Evolutionary conservation across 2,329 filamentous ascomycete genomes (phyloP).

Genomic region (Cladobotryum mycophilum): DNA sequence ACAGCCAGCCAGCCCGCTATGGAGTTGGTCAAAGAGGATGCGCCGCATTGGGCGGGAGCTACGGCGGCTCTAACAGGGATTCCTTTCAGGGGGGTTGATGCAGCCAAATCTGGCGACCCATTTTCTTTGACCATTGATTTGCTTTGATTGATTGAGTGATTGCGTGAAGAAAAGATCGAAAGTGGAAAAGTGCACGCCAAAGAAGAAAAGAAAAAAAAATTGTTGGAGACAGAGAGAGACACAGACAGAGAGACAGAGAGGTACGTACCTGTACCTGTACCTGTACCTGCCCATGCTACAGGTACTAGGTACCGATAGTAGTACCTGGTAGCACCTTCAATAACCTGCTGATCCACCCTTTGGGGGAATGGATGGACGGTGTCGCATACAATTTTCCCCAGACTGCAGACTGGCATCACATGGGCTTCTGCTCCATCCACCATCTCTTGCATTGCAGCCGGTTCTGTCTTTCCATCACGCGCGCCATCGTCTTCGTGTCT

Average conservation of each 20-base stretch:
- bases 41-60: neutral
- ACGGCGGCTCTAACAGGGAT: neutral
- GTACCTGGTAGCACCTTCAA: conserved; percentile 10
- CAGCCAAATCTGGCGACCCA: no score
- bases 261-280: conserved; percentile 1
- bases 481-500: conserved; percentile 12
- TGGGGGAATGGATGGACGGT: conserved; percentile 5
- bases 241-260: neutral
- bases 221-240: neutral
- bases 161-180: neutral
- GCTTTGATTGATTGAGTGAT: no score
- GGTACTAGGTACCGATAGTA: no score
- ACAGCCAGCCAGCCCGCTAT: no score
- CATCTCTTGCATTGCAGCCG: conserved; percentile 11
- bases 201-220: neutral
- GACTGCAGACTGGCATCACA: conserved; percentile 24
- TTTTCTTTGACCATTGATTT: no score
- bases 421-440: conserved; percentile 24
- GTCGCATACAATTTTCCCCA: conserved; percentile 22
- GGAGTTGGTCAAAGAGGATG: no score
- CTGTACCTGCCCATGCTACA: no score
- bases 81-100: no score
- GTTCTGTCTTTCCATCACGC: conserved; percentile 8
- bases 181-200: neutral
- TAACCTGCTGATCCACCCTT: conserved; percentile 25